phyloP scores from a whole-genome alignment of 116 monocot species.

The Iris pallida region DNA sequence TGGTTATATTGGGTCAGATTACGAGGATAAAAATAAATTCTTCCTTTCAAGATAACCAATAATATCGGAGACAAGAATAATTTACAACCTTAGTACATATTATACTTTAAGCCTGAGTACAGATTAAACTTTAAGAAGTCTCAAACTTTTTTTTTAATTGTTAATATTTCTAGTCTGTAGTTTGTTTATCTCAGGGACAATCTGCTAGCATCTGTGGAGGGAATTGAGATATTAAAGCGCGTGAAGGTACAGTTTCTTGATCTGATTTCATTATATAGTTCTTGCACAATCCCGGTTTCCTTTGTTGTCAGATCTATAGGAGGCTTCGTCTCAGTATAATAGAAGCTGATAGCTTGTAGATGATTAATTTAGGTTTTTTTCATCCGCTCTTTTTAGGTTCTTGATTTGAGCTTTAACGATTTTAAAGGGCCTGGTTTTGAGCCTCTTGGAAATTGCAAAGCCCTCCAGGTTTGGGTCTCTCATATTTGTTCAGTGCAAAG shows the following conservation, averaged over 20 bases:
- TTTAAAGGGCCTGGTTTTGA: slow-evolving; percentile 86
- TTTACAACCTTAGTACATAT: too few species aligned
- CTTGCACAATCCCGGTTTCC: too few species aligned
- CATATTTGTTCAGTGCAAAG: slow-evolving; percentile 6
- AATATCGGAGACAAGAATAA: too few species aligned
- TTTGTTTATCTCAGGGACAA: slow-evolving; percentile 99
- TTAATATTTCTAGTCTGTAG: slow-evolving; percentile 42
- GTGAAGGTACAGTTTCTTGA: slow-evolving; percentile 59
- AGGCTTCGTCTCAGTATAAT: too few species aligned
- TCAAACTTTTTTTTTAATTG: neutral
- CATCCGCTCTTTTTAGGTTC: slow-evolving; percentile 46
- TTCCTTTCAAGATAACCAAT: too few species aligned
- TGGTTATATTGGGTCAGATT: too few species aligned
- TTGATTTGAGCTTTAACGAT: slow-evolving; percentile 97
- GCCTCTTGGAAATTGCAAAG: slow-evolving; percentile 87
- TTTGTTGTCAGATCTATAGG: too few species aligned
- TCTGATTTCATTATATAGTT: neutral
- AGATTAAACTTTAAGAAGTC: too few species aligned
- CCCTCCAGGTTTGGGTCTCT: slow-evolving; percentile 60
- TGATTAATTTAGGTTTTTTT: neutral
- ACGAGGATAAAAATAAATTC: too few species aligned
- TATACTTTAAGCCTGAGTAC: too few species aligned
- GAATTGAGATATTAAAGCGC: slow-evolving; percentile 79
- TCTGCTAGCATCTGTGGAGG: slow-evolving; percentile 84
- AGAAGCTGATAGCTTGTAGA: too few species aligned